phyloP scores from a whole-genome alignment of 257 asterid genomes.

The Paulownia fortunei region DNA sequence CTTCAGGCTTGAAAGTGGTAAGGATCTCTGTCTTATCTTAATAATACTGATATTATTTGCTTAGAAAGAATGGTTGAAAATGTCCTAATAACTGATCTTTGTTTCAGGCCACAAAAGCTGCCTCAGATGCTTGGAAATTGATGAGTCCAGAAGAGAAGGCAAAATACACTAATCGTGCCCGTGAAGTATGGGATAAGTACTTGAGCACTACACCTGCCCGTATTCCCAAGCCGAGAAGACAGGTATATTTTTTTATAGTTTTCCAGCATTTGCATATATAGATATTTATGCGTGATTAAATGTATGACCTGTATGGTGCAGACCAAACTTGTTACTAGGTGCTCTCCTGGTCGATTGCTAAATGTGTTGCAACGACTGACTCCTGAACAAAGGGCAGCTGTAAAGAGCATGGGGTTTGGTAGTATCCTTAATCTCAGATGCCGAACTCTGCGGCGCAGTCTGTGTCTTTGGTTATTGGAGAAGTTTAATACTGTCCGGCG shows the following conservation, averaged over 20 bases:
- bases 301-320: conserved; percentile 45
- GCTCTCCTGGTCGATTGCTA: conserved; percentile 95
- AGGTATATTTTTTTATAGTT: conserved; percentile 47
- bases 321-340: conserved; percentile 96
- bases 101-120: conserved; percentile 96
- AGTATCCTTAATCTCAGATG: conserved; percentile 93
- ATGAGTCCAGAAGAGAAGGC: conserved; percentile 92
- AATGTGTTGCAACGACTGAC: conserved; percentile 85
- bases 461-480: conserved; percentile 95
- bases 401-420: conserved; percentile 96
- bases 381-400: conserved; percentile 83
- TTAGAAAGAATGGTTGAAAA: conserved; percentile 14
- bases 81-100: neutral
- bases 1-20: conserved; percentile 93
- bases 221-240: conserved; percentile 86
- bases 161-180: conserved; percentile 90
- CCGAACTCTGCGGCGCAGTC: conserved; percentile 90
- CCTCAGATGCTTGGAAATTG: conserved; percentile 97
- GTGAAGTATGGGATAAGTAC: conserved; percentile 97
- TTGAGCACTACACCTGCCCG: conserved; percentile 82
- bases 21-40: conserved; percentile 36
- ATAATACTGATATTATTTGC: conserved; percentile 4
- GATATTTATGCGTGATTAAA: conserved; percentile 4
- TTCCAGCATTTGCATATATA: conserved; percentile 5
- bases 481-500: conserved; percentile 87